These are phyloP conservation scores for Angomonas desouzai DNA, from an alignment of 208 protist species.

Conservation along the genomic window DNA sequence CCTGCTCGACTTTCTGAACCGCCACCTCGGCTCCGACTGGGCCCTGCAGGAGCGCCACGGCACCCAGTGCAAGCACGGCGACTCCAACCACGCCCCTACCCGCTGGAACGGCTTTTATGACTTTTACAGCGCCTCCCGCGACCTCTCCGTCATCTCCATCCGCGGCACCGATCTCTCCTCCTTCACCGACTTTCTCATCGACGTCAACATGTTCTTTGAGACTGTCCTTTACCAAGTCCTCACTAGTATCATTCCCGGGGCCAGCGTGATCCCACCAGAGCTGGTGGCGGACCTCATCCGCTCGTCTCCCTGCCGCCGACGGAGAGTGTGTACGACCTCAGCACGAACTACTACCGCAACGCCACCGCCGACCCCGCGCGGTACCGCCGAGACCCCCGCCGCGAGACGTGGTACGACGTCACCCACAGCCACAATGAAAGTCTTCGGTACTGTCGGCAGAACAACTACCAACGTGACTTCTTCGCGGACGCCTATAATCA, in stretches of 20 bases:
- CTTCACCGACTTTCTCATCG: conserved; percentile 67
- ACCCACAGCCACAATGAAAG: conserved; percentile 31
- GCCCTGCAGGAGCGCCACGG: conserved; percentile 49
- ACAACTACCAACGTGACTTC: conserved; percentile 79
- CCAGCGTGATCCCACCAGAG: conserved; percentile 50
- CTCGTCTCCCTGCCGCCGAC: conserved; percentile 39
- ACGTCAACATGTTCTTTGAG: conserved; percentile 80
- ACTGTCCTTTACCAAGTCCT: conserved; percentile 68
- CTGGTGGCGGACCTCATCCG: conserved; percentile 55
- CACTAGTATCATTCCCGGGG: conserved; percentile 52
- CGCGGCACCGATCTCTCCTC: conserved; percentile 75
- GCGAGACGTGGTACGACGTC: conserved; percentile 7
- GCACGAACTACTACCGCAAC: conserved; percentile 2
- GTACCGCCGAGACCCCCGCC: background rate
- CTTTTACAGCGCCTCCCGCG: conserved; percentile 54
- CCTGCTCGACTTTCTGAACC: conserved; percentile 67
- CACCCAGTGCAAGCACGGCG: conserved; percentile 27
- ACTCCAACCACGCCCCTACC: conserved; percentile 52
- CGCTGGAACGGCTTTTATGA: conserved; percentile 68
- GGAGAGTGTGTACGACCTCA: conserved; percentile 6
- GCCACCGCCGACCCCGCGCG: background rate
- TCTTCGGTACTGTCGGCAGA: conserved; percentile 53
- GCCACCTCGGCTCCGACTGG: conserved; percentile 62
- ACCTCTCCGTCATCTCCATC: conserved; percentile 60
- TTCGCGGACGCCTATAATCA: conserved; percentile 77